Conservation (phyloP, 1,139 yeast genomes). For the Scheffersomyces quercinus region DNA sequence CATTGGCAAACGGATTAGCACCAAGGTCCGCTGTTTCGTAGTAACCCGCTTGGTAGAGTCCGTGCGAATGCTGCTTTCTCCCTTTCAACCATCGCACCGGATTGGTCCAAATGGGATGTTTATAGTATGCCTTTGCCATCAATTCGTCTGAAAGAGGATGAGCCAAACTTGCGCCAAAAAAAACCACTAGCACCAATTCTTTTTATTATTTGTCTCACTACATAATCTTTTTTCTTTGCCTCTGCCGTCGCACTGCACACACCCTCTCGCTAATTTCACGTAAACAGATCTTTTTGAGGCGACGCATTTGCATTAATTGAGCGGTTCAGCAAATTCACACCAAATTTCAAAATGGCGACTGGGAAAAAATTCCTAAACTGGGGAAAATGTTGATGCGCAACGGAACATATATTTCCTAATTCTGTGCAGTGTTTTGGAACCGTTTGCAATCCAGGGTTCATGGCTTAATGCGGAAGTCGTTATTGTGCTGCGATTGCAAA, state of each 20-base stretch:
- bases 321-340: too few species aligned
- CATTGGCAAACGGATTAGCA: slow-evolving; percentile 26
- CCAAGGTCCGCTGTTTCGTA: slow-evolving; percentile 15
- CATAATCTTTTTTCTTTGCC: not conserved
- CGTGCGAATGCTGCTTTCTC: slow-evolving; percentile 18
- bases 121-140: slow-evolving; percentile 6
- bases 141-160: too few species aligned
- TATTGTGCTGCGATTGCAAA: too few species aligned
- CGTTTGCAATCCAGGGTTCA: too few species aligned
- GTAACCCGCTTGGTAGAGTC: slow-evolving; percentile 12
- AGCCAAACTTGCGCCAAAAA: slow-evolving; percentile 1
- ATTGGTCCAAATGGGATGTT: slow-evolving; percentile 26
- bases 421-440: too few species aligned
- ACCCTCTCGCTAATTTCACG: not conserved
- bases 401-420: too few species aligned
- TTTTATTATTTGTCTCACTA: not conserved
- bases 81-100: slow-evolving; percentile 25
- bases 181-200: slow-evolving; percentile 8
- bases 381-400: too few species aligned
- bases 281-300: too few species aligned
- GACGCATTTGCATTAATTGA: too few species aligned
- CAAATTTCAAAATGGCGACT: too few species aligned
- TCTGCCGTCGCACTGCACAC: not conserved
- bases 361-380: too few species aligned
- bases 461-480: too few species aligned